Conservation (phyloP, 257 asterid genomes). For the Jaltomata sinuosa region DNA sequence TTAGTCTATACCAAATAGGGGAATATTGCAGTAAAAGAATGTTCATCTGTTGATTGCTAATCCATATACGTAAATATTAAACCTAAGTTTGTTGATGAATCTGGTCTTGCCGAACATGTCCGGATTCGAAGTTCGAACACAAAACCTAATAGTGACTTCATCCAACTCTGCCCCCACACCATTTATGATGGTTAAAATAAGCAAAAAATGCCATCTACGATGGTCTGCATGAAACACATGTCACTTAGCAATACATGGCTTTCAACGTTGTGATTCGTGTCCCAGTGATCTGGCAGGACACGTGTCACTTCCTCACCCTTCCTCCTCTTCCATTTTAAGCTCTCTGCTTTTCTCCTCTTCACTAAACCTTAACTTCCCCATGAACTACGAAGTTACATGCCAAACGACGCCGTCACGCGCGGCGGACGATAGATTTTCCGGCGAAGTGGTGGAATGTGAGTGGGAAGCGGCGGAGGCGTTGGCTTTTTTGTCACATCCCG, state of each 20-base stretch:
- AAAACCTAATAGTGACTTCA: too few relatives aligned
- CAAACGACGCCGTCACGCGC: not conserved
- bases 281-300: not conserved
- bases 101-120: too few relatives aligned
- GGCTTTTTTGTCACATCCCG: constrained; percentile 22
- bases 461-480: constrained; percentile 50
- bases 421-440: not conserved
- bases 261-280: not conserved
- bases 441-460: constrained; percentile 23
- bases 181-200: not conserved
- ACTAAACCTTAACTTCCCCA: not conserved
- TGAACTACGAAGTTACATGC: not conserved
- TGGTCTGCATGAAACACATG: not conserved
- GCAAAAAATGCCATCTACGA: not conserved
- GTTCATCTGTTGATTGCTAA: too few relatives aligned
- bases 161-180: too few relatives aligned
- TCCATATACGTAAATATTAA: too few relatives aligned
- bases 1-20: too few relatives aligned
- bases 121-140: too few relatives aligned
- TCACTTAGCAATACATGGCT: not conserved
- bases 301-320: not conserved
- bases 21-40: too few relatives aligned
- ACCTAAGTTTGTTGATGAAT: too few relatives aligned
- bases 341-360: not conserved
- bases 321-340: not conserved